Percentiles rank a stretch among this genome's conserved stretches.
phyloP scores from a whole-genome alignment of 2,329 filamentous ascomycete genomes.

The Trichoderma simmonsii region DNA sequence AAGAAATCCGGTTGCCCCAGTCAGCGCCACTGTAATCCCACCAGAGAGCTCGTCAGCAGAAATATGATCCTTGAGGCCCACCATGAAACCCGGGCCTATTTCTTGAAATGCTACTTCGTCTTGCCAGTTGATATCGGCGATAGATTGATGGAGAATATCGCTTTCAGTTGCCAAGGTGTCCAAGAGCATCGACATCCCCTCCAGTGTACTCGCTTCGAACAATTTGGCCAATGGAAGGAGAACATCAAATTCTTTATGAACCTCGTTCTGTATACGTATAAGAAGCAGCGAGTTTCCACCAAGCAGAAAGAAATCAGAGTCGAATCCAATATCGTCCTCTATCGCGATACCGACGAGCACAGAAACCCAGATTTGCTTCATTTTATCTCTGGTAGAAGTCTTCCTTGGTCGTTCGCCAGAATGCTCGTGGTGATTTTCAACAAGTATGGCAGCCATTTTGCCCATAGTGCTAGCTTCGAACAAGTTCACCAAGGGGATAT shows the following conservation, averaged over 20 bases:
- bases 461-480: neutral
- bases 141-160: neutral
- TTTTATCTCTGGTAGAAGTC: neutral
- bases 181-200: neutral
- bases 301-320: neutral
- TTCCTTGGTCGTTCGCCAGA: neutral
- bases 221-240: neutral
- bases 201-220: neutral
- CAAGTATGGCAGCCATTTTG: neutral
- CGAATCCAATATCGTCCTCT: neutral
- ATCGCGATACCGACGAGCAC: neutral
- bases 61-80: neutral
- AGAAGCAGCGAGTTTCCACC: neutral
- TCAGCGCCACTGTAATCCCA: neutral
- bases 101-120: neutral
- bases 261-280: neutral
- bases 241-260: neutral
- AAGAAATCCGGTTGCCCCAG: neutral
- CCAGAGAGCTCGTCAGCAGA: neutral
- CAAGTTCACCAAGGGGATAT: neutral
- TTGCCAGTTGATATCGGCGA: neutral
- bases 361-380: neutral
- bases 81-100: neutral
- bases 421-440: neutral
- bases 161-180: neutral